Percentiles rank a stretch among this genome's conserved stretches.
Conservation (phyloP, 2,329 filamentous ascomycete genomes). For the Phaeosphaeriaceae sp. region DNA sequence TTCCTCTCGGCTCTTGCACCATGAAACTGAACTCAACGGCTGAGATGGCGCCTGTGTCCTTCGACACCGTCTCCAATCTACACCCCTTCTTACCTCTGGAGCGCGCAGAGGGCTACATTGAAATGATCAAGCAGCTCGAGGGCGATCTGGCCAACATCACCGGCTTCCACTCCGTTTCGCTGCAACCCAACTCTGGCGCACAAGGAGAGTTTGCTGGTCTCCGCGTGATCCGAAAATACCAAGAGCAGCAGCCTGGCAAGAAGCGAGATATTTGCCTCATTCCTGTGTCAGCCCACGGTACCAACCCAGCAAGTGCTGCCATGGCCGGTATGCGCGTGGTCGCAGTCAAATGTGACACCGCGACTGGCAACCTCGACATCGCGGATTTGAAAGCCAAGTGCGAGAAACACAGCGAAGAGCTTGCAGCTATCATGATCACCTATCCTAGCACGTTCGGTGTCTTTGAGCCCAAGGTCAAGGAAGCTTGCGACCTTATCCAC, state of each 20-base stretch:
- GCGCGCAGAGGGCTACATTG: constrained; percentile 71
- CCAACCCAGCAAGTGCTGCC: constrained; percentile 91
- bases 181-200: constrained; percentile 95
- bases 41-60: constrained; percentile 88
- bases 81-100: constrained; percentile 78
- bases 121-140: constrained; percentile 75
- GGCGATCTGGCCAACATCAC: constrained; percentile 81
- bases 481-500: constrained; percentile 86
- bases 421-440: constrained; percentile 95
- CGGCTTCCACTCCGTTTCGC: constrained; percentile 84
- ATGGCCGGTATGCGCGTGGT: constrained; percentile 97
- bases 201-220: constrained; percentile 95
- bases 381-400: constrained; percentile 86
- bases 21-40: constrained; percentile 98
- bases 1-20: constrained; percentile 93
- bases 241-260: constrained; percentile 69
- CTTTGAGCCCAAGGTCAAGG: constrained; percentile 88
- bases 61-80: constrained; percentile 75
- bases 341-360: constrained; percentile 85
- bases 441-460: constrained; percentile 96
- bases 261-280: constrained; percentile 92
- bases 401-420: constrained; percentile 81
- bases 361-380: constrained; percentile 89
- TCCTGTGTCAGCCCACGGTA: constrained; percentile 92
- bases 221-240: constrained; percentile 84